phyloP scores from a whole-genome alignment of 2,329 filamentous ascomycete species.

The Fonsecaea nubica region DNA sequence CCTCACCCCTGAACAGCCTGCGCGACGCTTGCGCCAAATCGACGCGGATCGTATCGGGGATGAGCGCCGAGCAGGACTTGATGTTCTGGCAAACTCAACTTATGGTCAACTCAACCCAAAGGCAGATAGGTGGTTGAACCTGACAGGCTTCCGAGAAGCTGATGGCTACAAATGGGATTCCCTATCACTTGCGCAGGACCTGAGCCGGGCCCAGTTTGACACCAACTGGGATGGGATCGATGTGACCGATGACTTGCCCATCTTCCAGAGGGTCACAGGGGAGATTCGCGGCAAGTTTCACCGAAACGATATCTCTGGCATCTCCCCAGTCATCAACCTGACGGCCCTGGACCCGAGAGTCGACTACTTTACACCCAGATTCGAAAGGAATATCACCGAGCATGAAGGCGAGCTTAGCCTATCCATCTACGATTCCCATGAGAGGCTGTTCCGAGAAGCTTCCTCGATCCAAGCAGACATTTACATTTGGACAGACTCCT shows the following conservation, averaged over 20 bases:
- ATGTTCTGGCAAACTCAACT: constrained; percentile 47
- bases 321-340: constrained; percentile 65
- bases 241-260: constrained; percentile 55
- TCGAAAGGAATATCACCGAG: constrained; percentile 82
- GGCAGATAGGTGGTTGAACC: constrained; percentile 64
- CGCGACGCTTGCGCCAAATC: constrained; percentile 28
- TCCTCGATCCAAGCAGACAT: constrained; percentile 70
- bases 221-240: constrained; percentile 53
- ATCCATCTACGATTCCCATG: constrained; percentile 65
- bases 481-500: constrained; percentile 73
- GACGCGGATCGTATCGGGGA: constrained; percentile 48
- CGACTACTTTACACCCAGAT: constrained; percentile 70
- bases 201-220: constrained; percentile 58
- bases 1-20: constrained; percentile 53
- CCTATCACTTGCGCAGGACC: constrained; percentile 49
- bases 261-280: constrained; percentile 82
- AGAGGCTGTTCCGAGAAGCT: constrained; percentile 42
- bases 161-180: constrained; percentile 82
- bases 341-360: constrained; percentile 69
- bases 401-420: constrained; percentile 71
- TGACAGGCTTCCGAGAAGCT: constrained; percentile 76
- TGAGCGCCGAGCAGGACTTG: constrained; percentile 48
- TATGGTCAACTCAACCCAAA: constrained; percentile 60
- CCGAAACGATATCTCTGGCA: constrained; percentile 58
- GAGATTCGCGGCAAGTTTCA: constrained; percentile 79